Evolutionary conservation across 2,329 filamentous ascomycete genomes (phyloP).

Genomic region (Orbilia brochopaga): DNA sequence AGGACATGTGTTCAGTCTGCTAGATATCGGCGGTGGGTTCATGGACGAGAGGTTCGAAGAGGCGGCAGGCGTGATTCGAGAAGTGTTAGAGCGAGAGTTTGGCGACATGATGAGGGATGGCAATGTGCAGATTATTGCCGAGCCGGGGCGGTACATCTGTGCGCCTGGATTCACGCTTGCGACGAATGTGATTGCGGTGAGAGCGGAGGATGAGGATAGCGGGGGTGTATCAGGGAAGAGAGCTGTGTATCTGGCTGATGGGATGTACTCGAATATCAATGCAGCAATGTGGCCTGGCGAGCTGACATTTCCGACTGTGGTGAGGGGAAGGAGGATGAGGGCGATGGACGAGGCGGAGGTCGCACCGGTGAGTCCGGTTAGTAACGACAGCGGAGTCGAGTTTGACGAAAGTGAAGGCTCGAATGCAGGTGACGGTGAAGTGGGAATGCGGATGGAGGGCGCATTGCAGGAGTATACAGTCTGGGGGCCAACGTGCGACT

Average conservation of each 20-base stretch:
- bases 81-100: constrained; percentile 30
- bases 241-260: constrained; percentile 37
- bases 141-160: constrained; percentile 38
- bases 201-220: constrained; percentile 4
- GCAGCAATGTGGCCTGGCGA: constrained; percentile 38
- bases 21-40: constrained; percentile 45
- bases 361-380: constrained; percentile 15
- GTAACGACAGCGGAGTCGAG: constrained; percentile 44
- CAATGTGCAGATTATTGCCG: constrained; percentile 24
- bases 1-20: constrained; percentile 28
- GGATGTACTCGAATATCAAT: constrained; percentile 40
- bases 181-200: constrained; percentile 39
- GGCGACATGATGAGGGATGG: constrained; percentile 22
- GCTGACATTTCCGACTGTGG: constrained; percentile 21
- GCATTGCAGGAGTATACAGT: constrained; percentile 30
- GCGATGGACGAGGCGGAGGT: background rate
- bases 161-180: constrained; percentile 29
- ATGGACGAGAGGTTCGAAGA: constrained; percentile 35
- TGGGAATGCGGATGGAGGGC: constrained; percentile 8
- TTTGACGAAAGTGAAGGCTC: constrained; percentile 11
- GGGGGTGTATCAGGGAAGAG: constrained; percentile 6
- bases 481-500: constrained; percentile 47
- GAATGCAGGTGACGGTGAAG: background rate
- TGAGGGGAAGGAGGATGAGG: constrained; percentile 19
- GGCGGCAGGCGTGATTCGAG: constrained; percentile 11